Percentiles rank a stretch among this genome's conserved stretches.
phyloP scores from a whole-genome alignment of 2,329 filamentous ascomycete genomes.

The Paracorniculantispora psalliotae region DNA sequence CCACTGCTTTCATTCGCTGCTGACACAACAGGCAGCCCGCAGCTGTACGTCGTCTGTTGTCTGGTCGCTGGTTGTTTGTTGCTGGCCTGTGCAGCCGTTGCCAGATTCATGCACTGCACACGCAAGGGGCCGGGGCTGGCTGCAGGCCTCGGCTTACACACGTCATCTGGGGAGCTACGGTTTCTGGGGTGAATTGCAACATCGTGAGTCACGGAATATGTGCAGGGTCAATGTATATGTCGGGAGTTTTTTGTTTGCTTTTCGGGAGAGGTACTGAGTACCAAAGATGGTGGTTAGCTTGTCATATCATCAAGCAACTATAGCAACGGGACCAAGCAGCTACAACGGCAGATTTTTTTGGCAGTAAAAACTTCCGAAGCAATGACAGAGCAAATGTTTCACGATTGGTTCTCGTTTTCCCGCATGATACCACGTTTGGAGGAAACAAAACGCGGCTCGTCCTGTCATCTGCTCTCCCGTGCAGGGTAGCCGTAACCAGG shows the following conservation, averaged over 20 bases:
- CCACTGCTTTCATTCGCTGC: background rate
- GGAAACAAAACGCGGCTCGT: background rate
- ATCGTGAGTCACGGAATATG: conserved; percentile 7
- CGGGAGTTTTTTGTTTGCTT: background rate
- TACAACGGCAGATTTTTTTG: background rate
- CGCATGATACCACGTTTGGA: background rate
- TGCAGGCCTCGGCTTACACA: background rate
- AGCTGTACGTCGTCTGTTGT: background rate
- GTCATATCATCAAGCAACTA: background rate
- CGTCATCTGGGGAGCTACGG: background rate
- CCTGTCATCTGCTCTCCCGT: background rate
- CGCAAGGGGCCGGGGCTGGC: background rate
- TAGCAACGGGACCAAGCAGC: background rate
- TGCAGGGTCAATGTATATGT: background rate
- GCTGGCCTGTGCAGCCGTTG: conserved; percentile 2
- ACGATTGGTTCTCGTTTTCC: background rate
- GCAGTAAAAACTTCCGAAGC: background rate
- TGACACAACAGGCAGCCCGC: background rate
- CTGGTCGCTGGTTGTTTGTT: background rate
- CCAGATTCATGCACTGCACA: background rate
- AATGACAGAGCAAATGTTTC: background rate
- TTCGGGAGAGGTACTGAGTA: background rate
- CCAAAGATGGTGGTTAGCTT: background rate
- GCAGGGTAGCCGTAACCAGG: background rate
- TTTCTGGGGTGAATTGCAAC: conserved; percentile 6